Evolutionary conservation across 2,329 filamentous ascomycete species (phyloP).

Genomic region (Saccharata proteae): DNA sequence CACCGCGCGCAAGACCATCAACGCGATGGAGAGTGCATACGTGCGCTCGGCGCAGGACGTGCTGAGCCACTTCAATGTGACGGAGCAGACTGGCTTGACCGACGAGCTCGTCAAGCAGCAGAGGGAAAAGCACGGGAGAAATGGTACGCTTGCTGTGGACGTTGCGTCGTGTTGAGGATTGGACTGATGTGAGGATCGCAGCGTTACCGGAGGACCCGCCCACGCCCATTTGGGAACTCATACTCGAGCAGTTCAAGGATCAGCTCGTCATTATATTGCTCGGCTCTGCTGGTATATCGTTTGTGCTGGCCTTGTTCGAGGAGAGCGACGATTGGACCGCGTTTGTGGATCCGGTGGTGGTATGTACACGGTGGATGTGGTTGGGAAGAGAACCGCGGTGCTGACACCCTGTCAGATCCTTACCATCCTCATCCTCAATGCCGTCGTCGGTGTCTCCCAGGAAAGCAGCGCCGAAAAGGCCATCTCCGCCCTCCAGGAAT

Average conservation of each 20-base stretch:
- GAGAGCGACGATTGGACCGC: slow-evolving; percentile 90
- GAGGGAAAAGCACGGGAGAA: slow-evolving; percentile 40
- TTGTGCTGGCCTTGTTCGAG: slow-evolving; percentile 85
- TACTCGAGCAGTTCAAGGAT: slow-evolving; percentile 98
- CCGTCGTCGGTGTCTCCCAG: slow-evolving; percentile 93
- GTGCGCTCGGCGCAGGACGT: slow-evolving; percentile 36
- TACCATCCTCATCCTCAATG: slow-evolving; percentile 92
- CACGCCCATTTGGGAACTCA: slow-evolving; percentile 89
- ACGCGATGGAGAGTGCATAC: slow-evolving; percentile 42
- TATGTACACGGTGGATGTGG: no score
- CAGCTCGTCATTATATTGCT: slow-evolving; percentile 93
- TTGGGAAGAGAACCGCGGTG: not conserved
- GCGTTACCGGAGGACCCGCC: slow-evolving; percentile 80
- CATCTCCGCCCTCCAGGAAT: slow-evolving; percentile 95
- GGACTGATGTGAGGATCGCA: slow-evolving; percentile 20
- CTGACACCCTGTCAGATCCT: slow-evolving; percentile 71
- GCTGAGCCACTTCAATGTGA: slow-evolving; percentile 40
- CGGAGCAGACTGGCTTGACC: slow-evolving; percentile 38
- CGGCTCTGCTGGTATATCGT: slow-evolving; percentile 84
- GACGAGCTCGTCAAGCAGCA: slow-evolving; percentile 34
- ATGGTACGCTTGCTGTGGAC: slow-evolving; percentile 40
- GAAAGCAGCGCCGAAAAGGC: slow-evolving; percentile 98
- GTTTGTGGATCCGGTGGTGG: slow-evolving; percentile 90
- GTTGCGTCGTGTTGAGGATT: not conserved
- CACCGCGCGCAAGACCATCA: no score